Evolutionary conservation across 495 filamentous ascomycete genomes (phyloP).

Genomic region (Penicillium longicatenatum): DNA sequence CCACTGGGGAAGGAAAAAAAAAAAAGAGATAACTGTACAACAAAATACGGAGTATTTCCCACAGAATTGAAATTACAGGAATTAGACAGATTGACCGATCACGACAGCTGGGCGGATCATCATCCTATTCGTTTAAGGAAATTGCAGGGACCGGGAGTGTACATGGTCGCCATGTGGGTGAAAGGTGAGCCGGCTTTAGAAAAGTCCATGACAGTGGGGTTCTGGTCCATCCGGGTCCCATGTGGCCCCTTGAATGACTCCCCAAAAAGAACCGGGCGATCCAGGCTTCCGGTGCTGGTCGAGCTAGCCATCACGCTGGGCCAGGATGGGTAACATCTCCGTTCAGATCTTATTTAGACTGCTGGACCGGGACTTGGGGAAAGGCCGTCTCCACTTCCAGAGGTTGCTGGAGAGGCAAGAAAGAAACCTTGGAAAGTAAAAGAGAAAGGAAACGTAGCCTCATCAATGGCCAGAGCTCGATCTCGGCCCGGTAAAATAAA

Average conservation of each 20-base stretch:
- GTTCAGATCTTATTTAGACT: constrained; percentile 4
- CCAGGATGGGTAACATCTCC: constrained; percentile 9
- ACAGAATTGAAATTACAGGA: constrained; percentile 9
- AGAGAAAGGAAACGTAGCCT: background rate
- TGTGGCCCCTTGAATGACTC: background rate
- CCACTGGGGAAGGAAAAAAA: constrained; percentile 5
- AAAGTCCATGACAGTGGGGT: constrained; percentile 16
- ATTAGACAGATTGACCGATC: constrained; percentile 14
- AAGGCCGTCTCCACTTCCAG: constrained; percentile 1
- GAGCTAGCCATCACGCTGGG: background rate
- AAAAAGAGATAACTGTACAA: background rate
- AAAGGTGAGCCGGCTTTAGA: constrained; percentile 18
- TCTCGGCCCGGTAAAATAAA: background rate
- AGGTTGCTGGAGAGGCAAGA: no score
- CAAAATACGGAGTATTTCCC: background rate
- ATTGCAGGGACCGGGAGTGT: background rate
- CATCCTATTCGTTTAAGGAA: constrained; percentile 10
- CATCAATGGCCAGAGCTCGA: constrained; percentile 1
- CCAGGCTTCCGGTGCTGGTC: constrained; percentile 2
- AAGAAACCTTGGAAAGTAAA: no score
- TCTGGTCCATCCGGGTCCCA: no score
- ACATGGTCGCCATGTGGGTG: constrained; percentile 27
- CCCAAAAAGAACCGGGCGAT: constrained; percentile 7
- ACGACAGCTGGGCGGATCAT: constrained; percentile 7
- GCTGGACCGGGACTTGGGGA: constrained; percentile 2